Percentiles rank a stretch among this genome's conserved stretches.
These are phyloP conservation scores for Lizonia empirigonia DNA, from an alignment of 2,329 filamentous ascomycete genomes.

Conservation along the genomic window DNA sequence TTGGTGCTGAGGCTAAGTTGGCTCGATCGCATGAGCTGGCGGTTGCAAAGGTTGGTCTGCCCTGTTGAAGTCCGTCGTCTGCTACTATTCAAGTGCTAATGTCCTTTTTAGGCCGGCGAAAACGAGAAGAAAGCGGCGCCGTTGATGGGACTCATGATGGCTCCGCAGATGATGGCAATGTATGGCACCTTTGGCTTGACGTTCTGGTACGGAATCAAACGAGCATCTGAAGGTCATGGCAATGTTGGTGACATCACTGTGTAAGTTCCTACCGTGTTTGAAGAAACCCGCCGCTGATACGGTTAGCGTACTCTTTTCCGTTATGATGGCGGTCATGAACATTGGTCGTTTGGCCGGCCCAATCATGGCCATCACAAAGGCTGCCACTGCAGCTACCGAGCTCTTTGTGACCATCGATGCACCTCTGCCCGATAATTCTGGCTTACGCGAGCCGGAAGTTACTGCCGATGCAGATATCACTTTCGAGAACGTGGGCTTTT, in stretches of 20 bases:
- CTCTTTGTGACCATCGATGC: slow-evolving; percentile 47
- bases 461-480: slow-evolving; percentile 42
- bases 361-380: slow-evolving; percentile 44
- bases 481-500: slow-evolving; percentile 45
- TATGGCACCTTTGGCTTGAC: slow-evolving; percentile 47
- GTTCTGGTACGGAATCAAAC: slow-evolving; percentile 49
- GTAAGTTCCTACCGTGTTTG: slow-evolving; percentile 17
- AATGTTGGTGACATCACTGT: slow-evolving; percentile 45
- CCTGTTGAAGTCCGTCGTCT: too few relatives aligned
- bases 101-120: slow-evolving; percentile 21
- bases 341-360: slow-evolving; percentile 41
- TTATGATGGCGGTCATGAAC: slow-evolving; percentile 47
- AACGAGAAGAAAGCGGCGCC: slow-evolving; percentile 39
- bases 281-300: not conserved
- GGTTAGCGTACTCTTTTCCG: slow-evolving; percentile 46
- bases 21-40: slow-evolving; percentile 35
- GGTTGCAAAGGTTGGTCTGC: slow-evolving; percentile 25
- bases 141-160: slow-evolving; percentile 43
- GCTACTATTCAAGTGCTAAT: not conserved
- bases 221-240: slow-evolving; percentile 38
- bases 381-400: slow-evolving; percentile 43
- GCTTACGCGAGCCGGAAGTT: slow-evolving; percentile 44
- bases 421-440: slow-evolving; percentile 33
- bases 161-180: slow-evolving; percentile 43
- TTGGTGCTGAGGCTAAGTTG: slow-evolving; percentile 47